Evolutionary conservation across 495 filamentous ascomycete genomes (phyloP).

Genomic region (Xylaria cubensis): DNA sequence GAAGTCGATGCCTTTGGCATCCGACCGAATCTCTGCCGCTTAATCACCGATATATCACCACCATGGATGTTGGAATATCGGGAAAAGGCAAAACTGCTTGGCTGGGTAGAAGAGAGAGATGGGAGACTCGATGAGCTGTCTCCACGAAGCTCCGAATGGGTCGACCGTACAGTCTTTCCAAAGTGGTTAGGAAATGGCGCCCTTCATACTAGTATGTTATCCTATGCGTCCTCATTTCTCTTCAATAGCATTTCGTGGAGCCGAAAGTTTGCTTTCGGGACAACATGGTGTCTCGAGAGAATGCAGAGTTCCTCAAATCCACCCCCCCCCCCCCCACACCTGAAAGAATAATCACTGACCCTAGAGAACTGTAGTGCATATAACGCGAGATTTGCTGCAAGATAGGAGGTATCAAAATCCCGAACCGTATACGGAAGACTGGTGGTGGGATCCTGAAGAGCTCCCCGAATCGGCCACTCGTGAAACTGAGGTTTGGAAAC

Average conservation of each 20-base stretch:
- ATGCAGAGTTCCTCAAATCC: not conserved
- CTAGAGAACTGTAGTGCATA: not conserved
- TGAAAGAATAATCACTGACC: not conserved
- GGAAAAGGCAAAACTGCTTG: not conserved
- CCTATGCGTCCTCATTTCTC: not conserved
- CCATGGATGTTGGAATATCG: conserved; percentile 2
- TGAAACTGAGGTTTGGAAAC: conserved; percentile 2
- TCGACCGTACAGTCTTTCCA: conserved; percentile 3
- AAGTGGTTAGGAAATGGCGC: conserved; percentile 1
- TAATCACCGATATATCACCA: not conserved
- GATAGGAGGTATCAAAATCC: not conserved
- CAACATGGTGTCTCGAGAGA: not conserved
- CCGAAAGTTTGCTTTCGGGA: not conserved
- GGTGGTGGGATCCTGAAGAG: conserved; percentile 13
- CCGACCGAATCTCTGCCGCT: not conserved
- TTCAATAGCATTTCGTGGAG: not conserved
- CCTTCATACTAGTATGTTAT: not conserved
- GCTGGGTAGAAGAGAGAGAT: conserved; percentile 10
- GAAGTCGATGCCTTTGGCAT: conserved; percentile 4
- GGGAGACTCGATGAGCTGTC: not conserved
- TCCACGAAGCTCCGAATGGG: conserved; percentile 3
- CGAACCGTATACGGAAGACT: conserved; percentile 2
- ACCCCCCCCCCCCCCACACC: not conserved
- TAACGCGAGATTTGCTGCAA: not conserved
- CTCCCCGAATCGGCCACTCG: conserved; percentile 1